These are phyloP conservation scores for Ophiostoma quercus DNA, from an alignment of 2,329 filamentous ascomycete genomes.

Conservation along the genomic window DNA sequence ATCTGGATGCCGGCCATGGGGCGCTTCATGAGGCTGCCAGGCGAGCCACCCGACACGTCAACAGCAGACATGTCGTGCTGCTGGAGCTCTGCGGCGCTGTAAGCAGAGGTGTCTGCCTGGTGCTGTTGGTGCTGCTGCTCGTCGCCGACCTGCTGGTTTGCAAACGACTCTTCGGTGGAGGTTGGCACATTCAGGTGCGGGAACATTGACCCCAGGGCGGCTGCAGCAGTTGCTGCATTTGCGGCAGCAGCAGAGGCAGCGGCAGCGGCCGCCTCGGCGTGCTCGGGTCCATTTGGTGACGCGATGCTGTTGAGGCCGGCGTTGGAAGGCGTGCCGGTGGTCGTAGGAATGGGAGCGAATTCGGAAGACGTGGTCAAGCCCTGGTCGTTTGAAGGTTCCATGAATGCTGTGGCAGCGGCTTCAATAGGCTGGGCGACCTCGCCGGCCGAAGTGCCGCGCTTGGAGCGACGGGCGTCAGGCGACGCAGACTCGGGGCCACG, in stretches of 20 bases:
- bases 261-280: constrained; percentile 42
- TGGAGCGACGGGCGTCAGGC: constrained; percentile 46
- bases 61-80: constrained; percentile 36
- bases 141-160: constrained; percentile 42
- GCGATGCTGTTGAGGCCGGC: neutral
- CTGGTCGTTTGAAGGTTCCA: constrained; percentile 49
- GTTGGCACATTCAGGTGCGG: constrained; percentile 55
- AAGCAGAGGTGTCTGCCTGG: constrained; percentile 28
- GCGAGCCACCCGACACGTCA: constrained; percentile 23
- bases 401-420: constrained; percentile 47
- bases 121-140: constrained; percentile 31
- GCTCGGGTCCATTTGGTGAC: constrained; percentile 36
- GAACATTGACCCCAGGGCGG: constrained; percentile 54
- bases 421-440: constrained; percentile 41
- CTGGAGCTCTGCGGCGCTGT: constrained; percentile 35
- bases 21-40: constrained; percentile 26
- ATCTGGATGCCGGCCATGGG: constrained; percentile 29
- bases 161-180: constrained; percentile 56
- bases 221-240: constrained; percentile 53
- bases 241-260: constrained; percentile 44
- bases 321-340: constrained; percentile 27
- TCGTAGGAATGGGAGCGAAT: constrained; percentile 52
- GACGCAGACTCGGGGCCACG: constrained; percentile 46
- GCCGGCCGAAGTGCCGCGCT: constrained; percentile 45
- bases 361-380: constrained; percentile 38